phyloP scores from a whole-genome alignment of 2,329 filamentous ascomycete species.

The Coniochaeta pulveracea region DNA sequence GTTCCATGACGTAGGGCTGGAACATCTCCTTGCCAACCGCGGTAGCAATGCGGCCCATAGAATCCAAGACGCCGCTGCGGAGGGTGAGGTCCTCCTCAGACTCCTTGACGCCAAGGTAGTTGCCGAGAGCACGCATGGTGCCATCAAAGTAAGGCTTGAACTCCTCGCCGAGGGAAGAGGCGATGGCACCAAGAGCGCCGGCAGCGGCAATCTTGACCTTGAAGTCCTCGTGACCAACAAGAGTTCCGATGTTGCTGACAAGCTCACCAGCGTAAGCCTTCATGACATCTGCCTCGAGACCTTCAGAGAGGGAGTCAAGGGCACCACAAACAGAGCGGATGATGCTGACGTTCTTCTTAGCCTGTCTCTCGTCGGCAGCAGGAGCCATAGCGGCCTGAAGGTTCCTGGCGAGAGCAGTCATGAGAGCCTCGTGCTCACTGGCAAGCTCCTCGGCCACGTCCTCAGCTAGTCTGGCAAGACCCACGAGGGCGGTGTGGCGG shows the following conservation, averaged over 20 bases:
- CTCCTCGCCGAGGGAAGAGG: constrained; percentile 67
- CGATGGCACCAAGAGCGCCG: constrained; percentile 82
- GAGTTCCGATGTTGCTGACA: constrained; percentile 71
- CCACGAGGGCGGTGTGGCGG: constrained; percentile 75
- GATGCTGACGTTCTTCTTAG: constrained; percentile 71
- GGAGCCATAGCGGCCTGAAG: constrained; percentile 68
- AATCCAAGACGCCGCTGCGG: constrained; percentile 80
- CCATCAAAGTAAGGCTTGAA: constrained; percentile 89
- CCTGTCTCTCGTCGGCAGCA: constrained; percentile 48
- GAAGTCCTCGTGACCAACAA: constrained; percentile 75
- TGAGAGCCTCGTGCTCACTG: constrained; percentile 72
- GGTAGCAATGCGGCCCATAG: constrained; percentile 83
- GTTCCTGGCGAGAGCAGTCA: constrained; percentile 79
- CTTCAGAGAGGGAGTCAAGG: constrained; percentile 83
- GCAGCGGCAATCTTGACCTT: constrained; percentile 86
- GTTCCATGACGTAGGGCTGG: constrained; percentile 78
- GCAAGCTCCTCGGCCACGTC: constrained; percentile 86
- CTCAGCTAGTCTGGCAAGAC: constrained; percentile 81
- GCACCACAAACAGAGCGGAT: constrained; percentile 84
- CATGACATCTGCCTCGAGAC: constrained; percentile 70
- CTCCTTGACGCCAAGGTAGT: constrained; percentile 77
- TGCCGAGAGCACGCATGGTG: constrained; percentile 80
- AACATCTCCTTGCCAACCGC: constrained; percentile 81
- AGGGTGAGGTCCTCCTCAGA: constrained; percentile 83
- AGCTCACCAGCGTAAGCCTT: constrained; percentile 72